Evolutionary conservation across 495 filamentous ascomycete genomes (phyloP).

Genomic region (Daldinia decipiens): DNA sequence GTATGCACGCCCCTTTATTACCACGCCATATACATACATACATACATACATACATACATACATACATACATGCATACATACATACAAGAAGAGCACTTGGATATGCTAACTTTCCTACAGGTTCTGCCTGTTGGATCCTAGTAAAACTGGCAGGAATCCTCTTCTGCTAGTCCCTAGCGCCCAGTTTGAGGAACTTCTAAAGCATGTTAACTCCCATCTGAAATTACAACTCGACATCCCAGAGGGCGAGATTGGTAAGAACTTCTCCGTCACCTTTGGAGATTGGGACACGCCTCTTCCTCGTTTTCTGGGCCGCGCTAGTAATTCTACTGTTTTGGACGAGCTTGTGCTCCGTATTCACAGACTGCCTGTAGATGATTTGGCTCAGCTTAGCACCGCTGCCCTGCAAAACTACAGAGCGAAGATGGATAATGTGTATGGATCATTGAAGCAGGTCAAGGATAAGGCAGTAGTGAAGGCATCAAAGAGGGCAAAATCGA

Average conservation of each 20-base stretch:
- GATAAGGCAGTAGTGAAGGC: constrained; percentile 29
- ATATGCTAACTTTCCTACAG: constrained; percentile 52
- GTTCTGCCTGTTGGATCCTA: constrained; percentile 71
- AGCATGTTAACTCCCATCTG: constrained; percentile 66
- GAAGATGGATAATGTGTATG: constrained; percentile 41
- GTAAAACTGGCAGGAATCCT: constrained; percentile 54
- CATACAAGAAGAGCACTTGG: neutral
- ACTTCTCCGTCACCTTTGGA: constrained; percentile 68
- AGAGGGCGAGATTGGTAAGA: constrained; percentile 51
- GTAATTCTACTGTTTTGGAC: constrained; percentile 48
- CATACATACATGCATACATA: too few relatives aligned
- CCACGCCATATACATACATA: neutral
- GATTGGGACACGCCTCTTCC: constrained; percentile 67
- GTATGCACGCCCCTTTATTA: constrained; percentile 61
- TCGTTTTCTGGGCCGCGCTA: constrained; percentile 69
- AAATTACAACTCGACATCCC: constrained; percentile 62
- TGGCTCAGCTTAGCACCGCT: constrained; percentile 19
- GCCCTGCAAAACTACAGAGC: constrained; percentile 26
- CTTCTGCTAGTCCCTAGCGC: constrained; percentile 70
- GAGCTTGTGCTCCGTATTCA: constrained; percentile 31
- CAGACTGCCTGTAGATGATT: constrained; percentile 25
- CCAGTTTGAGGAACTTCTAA: constrained; percentile 69
- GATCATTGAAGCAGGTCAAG: constrained; percentile 51
- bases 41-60: too few relatives aligned
- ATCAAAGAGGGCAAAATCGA: too few relatives aligned